Evolutionary conservation across 1,284 basidiomycete species (phyloP).

Genomic region (Polyporus tsugae): DNA sequence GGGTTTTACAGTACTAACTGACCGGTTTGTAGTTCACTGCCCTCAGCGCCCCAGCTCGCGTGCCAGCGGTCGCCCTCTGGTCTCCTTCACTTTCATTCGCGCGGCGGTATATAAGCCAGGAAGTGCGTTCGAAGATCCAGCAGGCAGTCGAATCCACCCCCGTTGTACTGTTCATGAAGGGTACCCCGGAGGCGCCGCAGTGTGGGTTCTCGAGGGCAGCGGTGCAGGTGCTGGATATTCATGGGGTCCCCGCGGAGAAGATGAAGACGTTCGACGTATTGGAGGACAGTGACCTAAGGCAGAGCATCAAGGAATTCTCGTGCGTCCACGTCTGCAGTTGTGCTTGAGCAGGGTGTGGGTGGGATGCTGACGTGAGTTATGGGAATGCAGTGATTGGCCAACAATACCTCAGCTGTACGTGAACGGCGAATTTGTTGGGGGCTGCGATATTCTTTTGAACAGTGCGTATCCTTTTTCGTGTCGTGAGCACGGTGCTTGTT

Average conservation of each 20-base stretch:
- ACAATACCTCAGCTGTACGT: conserved; percentile 97
- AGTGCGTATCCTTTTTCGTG: conserved; percentile 53
- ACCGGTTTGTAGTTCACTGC: conserved; percentile 22
- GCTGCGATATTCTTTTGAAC: conserved; percentile 93
- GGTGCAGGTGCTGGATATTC: conserved; percentile 89
- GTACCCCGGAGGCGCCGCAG: conserved; percentile 73
- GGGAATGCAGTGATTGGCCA: conserved; percentile 85
- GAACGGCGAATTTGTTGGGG: conserved; percentile 95
- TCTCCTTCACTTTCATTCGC: conserved; percentile 38
- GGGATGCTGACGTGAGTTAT: conserved; percentile 22
- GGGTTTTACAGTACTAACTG: background rate
- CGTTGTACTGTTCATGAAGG: conserved; percentile 96
- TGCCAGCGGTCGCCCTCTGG: conserved; percentile 29
- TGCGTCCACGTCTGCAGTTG: conserved; percentile 50
- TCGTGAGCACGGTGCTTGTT: background rate
- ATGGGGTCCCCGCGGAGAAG: conserved; percentile 84
- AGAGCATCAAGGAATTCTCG: conserved; percentile 96
- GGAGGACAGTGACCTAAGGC: conserved; percentile 85
- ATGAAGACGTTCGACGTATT: conserved; percentile 91
- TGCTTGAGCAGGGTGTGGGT: conserved; percentile 44
- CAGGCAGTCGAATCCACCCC: conserved; percentile 76
- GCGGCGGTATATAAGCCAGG: conserved; percentile 54
- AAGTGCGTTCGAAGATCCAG: conserved; percentile 54
- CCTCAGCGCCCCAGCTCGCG: conserved; percentile 34
- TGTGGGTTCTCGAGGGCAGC: conserved; percentile 95